A percentile compares a stretch with the other conserved stretches of the same genome.
Evolutionary conservation across 1,284 basidiomycete species (phyloP).

Genomic region (Tremellales sp.): DNA sequence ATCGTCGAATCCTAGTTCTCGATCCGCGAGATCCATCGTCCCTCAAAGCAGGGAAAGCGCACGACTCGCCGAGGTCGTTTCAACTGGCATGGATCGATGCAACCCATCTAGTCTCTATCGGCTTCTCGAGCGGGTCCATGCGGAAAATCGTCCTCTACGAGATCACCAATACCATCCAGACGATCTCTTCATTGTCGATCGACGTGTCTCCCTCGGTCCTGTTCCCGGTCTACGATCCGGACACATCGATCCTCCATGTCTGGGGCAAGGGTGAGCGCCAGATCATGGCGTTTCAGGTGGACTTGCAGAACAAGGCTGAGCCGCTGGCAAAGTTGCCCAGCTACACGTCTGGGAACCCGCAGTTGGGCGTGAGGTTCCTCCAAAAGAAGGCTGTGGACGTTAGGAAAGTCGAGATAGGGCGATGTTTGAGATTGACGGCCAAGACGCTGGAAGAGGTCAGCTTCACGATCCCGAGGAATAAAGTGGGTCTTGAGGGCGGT

Average conservation of each 20-base stretch:
- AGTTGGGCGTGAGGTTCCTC: slow-evolving; percentile 48
- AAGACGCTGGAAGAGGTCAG: slow-evolving; percentile 49
- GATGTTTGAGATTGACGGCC: slow-evolving; percentile 45
- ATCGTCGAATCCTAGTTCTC: slow-evolving; percentile 45
- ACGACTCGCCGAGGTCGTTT: slow-evolving; percentile 48
- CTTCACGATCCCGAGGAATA: slow-evolving; percentile 50
- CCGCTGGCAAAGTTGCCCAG: slow-evolving; percentile 43
- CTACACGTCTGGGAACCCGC: slow-evolving; percentile 44
- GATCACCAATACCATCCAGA: slow-evolving; percentile 16
- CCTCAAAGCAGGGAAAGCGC: slow-evolving; percentile 30
- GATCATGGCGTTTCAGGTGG: slow-evolving; percentile 49
- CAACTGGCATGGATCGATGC: slow-evolving; percentile 49
- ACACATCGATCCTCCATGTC: slow-evolving; percentile 50
- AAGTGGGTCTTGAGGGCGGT: slow-evolving; percentile 24
- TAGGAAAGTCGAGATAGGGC: slow-evolving; percentile 49
- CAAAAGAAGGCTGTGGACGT: slow-evolving; percentile 49
- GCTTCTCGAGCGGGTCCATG: slow-evolving; percentile 49
- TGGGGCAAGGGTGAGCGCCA: slow-evolving; percentile 52
- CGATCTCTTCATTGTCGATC: slow-evolving; percentile 36
- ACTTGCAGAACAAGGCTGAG: slow-evolving; percentile 25
- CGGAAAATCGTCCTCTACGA: slow-evolving; percentile 49
- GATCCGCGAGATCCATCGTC: slow-evolving; percentile 41
- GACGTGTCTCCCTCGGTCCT: slow-evolving; percentile 52
- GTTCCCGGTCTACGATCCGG: slow-evolving; percentile 50
- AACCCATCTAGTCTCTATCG: slow-evolving; percentile 45